Evolutionary conservation across 116 monocot species (phyloP), one percentile per base, ranked within the genome.

Genomic region (Iris pallida): DNA sequence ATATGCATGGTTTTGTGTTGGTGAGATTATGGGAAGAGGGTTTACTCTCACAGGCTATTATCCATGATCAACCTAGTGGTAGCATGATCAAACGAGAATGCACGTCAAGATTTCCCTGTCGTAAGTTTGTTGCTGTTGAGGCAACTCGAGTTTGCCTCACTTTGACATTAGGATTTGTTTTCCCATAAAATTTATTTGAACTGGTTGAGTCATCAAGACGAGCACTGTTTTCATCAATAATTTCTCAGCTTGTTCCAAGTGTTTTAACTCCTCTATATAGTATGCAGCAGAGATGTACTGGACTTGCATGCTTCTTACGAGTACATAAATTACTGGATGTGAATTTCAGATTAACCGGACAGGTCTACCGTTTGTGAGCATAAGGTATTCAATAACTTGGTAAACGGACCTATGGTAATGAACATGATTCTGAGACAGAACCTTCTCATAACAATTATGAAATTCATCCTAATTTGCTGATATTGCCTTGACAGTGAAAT

Each of bases 1-100:
- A 3, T 72, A 63, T 63, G 72, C 61, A 4, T 72, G 72, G 72
- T 72, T 72, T 54, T 72, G 72, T 17, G 42, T 72, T 15, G 72
- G 72, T 52, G 72, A 72, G 63, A 72, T 72, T 63, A 54, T 54
- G 15, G 72, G 72, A 6, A 63, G 72, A 55, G 72, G 72, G 7
- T 72, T 72, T 54, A 72, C 72, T 8, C 54, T 72, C 63, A 72
- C 72, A 1, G 72, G 72, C 44, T 72, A 72, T 44, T 72, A 72
- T 46, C 63, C 63, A 45, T 72, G 72, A 72, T 12, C 40, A 61
- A 44, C 7, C 42, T 61, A 45, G 4, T 16, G 30, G 40, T 57
- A 44, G 44, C 19, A 5, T 5, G 30, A 30, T 45, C 15, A 61
- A 8, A 45, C 13, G 2, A 30, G 30, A 30, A 30, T 30, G 30